Evolutionary conservation across 352 stramenopile genomes (phyloP), one percentile per base, ranked within the genome.

Genomic region (Pythium apleroticum): DNA sequence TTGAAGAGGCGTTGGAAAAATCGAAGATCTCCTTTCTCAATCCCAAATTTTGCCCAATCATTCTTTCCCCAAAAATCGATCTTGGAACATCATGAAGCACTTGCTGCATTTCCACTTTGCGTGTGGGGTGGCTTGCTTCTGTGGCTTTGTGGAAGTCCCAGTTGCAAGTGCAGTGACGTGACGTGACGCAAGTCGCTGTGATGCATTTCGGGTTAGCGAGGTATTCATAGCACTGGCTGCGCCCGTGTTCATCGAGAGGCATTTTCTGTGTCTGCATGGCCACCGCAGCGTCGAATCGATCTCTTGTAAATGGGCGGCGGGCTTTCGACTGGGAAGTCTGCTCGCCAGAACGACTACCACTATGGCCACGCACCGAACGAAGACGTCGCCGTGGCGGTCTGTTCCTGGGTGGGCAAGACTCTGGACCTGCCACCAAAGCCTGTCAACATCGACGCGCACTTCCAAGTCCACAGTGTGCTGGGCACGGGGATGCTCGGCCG

Each of bases 401-500:
- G 63, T n/a, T 30, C 66, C 2, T 91, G 82, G 80, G 63, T 91
- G 12, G 82, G 82, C 22, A 77, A 65, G 50, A 77, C 58, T 25
- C 66, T 91, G 41, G 76, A 84, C 30, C 65, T 89, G 60, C 80
- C 78, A 22, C 71, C 73, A 25, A 90, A 86, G 54, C 72, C 78
- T 0, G 78, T 88, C 55, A 81, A 66, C 17, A 39, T 89, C 17
- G 73, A 83, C 37, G 80, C 68, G 39, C 77, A 88, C 65, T 93
- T 93, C 52, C 60, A 79, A 4, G 24, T 89, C 59, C 65, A 80
- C 63, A 72, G 71, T 5, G 73, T 93, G 11, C 64, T 93, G 4
- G 84, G 84, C 54, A 91, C 78, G 5, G 84, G 84, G 25, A 91
- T 93, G 77, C 66, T 93, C 6, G 84, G 84, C 27, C 77, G 83